These are phyloP conservation scores for Candida sithepensis DNA, from an alignment of 805 yeast genomes.

Conservation along the genomic window DNA sequence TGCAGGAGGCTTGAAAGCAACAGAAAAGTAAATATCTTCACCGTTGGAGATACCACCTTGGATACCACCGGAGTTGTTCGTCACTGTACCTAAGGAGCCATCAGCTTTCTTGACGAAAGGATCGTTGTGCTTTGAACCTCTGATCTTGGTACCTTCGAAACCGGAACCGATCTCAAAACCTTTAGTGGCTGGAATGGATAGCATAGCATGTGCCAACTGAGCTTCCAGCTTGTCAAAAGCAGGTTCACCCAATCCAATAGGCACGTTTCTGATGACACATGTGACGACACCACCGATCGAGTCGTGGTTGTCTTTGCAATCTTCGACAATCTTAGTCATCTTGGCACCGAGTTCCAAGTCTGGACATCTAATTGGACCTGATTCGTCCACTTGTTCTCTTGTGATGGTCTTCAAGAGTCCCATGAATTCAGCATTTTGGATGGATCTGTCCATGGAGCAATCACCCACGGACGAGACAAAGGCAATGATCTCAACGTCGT, in stretches of 20 bases:
- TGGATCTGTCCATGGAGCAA: conserved; percentile 70
- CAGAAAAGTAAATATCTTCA: conserved; percentile 88
- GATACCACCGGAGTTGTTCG: conserved; percentile 94
- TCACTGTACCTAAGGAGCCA: conserved; percentile 72
- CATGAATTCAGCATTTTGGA: conserved; percentile 61
- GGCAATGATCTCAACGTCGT: conserved; percentile 90
- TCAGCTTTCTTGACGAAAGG: conserved; percentile 59
- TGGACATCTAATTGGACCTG: conserved; percentile 94
- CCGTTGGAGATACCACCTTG: conserved; percentile 99
- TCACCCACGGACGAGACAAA: conserved; percentile 93
- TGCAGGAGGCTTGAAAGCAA: conserved; percentile 98
- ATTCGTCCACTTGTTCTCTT: conserved; percentile 80
- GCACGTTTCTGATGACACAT: conserved; percentile 91
- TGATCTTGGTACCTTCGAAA: conserved; percentile 80
- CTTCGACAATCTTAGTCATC: conserved; percentile 86
- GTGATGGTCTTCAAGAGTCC: conserved; percentile 70
- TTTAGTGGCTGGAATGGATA: conserved; percentile 95
- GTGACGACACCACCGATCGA: conserved; percentile 98
- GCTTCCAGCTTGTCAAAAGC: conserved; percentile 97
- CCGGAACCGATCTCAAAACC: conserved; percentile 99
- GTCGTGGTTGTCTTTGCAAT: conserved; percentile 80
- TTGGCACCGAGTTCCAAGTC: conserved; percentile 63
- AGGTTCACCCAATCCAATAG: conserved; percentile 97
- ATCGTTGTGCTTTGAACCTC: conserved; percentile 95
- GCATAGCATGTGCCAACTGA: conserved; percentile 93